Percentiles rank a stretch among this genome's conserved stretches.
These are phyloP conservation scores for Trichoderma atroviride DNA, from an alignment of 2,329 filamentous ascomycete genomes.

Conservation along the genomic window DNA sequence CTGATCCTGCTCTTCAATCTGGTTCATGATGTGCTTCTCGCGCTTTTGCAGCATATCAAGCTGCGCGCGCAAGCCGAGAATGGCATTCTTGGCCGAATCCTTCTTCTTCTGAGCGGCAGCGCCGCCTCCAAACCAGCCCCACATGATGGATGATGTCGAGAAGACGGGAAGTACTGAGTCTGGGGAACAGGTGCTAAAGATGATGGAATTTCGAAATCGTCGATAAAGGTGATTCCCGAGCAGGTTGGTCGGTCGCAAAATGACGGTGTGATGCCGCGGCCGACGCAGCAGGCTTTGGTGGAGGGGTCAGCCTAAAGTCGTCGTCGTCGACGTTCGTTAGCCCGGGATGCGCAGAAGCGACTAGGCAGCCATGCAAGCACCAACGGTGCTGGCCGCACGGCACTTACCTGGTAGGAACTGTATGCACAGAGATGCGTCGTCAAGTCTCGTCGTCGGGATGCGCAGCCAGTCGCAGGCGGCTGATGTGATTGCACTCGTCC, in stretches of 20 bases:
- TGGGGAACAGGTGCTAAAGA: not conserved
- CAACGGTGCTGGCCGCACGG: not conserved
- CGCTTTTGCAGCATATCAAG: slow-evolving; percentile 98
- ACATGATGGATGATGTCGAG: slow-evolving; percentile 51
- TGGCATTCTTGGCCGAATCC: slow-evolving; percentile 95
- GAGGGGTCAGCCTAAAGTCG: slow-evolving; percentile 26
- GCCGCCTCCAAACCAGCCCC: slow-evolving; percentile 87
- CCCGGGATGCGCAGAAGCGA: slow-evolving; percentile 4
- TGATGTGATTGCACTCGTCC: slow-evolving; percentile 25
- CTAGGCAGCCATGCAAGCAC: slow-evolving; percentile 19
- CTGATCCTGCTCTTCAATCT: slow-evolving; percentile 90
- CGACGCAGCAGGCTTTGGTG: slow-evolving; percentile 24
- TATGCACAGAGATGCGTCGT: slow-evolving; percentile 1
- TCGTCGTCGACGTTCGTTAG: slow-evolving; percentile 6
- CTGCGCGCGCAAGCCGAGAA: slow-evolving; percentile 82
- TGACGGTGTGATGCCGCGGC: slow-evolving; percentile 27
- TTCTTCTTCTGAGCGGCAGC: slow-evolving; percentile 80
- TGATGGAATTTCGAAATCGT: not conserved
- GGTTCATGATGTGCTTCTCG: slow-evolving; percentile 84
- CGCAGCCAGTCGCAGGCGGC: slow-evolving; percentile 25
- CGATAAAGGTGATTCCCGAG: not conserved
- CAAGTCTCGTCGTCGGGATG: slow-evolving; percentile 19
- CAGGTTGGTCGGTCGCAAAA: slow-evolving; percentile 7
- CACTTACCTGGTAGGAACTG: slow-evolving; percentile 4
- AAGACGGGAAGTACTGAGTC: not conserved